A percentile compares a stretch with the other conserved stretches of the same genome.
Conservation (phyloP, 345 rosid genomes). For the Camelina sativa region DNA sequence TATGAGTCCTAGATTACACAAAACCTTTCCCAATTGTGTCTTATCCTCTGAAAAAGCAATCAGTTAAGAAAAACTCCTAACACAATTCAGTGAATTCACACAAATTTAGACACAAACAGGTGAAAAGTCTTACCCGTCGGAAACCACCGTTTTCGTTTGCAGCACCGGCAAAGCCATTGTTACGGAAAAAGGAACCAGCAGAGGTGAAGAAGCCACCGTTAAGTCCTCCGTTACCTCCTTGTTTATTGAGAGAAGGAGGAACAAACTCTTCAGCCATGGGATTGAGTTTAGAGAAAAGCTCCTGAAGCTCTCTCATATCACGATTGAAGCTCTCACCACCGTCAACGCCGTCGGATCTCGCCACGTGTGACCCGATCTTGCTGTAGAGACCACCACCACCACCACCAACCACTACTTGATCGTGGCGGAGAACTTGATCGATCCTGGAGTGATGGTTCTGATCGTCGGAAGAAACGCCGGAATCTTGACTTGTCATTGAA, state of each 20-base stretch:
- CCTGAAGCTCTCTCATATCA: conserved; percentile 81
- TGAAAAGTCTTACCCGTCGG: conserved; percentile 53
- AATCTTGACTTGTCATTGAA: conserved; percentile 49
- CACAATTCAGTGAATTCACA: conserved; percentile 22
- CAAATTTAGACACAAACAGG: background rate
- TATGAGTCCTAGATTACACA: background rate
- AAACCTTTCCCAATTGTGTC: background rate
- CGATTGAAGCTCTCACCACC: conserved; percentile 57
- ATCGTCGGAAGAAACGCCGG: conserved; percentile 54
- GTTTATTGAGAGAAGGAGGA: conserved; percentile 70
- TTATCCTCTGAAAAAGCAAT: background rate
- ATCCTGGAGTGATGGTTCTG: conserved; percentile 46
- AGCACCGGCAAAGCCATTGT: conserved; percentile 33
- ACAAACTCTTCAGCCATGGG: conserved; percentile 97
- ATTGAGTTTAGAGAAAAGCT: conserved; percentile 90
- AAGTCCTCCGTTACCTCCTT: conserved; percentile 42
- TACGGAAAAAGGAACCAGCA: conserved; percentile 41
- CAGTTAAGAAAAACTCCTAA: conserved; percentile 17
- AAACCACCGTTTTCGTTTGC: conserved; percentile 50
- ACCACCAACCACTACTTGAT: conserved; percentile 29
- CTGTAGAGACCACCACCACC: conserved; percentile 36
- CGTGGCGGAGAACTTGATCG: conserved; percentile 41
- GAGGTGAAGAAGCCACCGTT: conserved; percentile 50
- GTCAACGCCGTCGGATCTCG: conserved; percentile 53
- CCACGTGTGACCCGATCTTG: conserved; percentile 50